A percentile compares a stretch with the other conserved stretches of the same genome.
Evolutionary conservation across 805 yeast species (phyloP).

Genomic region (Starmera amethionina): DNA sequence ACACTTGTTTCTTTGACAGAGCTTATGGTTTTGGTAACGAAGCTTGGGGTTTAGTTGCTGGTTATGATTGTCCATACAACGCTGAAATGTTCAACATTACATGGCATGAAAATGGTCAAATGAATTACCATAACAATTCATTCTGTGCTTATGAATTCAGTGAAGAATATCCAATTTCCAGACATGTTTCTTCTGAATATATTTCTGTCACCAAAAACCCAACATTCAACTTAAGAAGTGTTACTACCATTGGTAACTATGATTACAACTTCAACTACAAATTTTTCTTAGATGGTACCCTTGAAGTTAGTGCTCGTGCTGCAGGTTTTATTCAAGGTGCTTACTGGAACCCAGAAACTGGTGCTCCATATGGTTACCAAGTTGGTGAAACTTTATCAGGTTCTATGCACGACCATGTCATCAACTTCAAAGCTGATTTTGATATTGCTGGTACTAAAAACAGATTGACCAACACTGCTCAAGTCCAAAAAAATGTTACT

Average conservation of each 20-base stretch:
- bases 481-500: conserved; percentile 8
- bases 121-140: conserved; percentile 18
- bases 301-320: conserved; percentile 19
- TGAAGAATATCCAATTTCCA: conserved; percentile 15
- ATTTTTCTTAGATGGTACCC: conserved; percentile 18
- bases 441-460: conserved; percentile 19
- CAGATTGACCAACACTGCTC: conserved; percentile 8
- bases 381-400: conserved; percentile 17
- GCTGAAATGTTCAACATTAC: conserved; percentile 19
- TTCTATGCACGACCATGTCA: conserved; percentile 21
- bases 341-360: conserved; percentile 14
- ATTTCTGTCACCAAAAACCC: conserved; percentile 15
- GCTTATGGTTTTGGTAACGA: conserved; percentile 21
- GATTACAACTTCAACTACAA: conserved; percentile 18
- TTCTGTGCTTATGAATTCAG: conserved; percentile 17
- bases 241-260: conserved; percentile 18
- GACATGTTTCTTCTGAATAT: conserved; percentile 13
- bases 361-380: conserved; percentile 13
- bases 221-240: conserved; percentile 15
- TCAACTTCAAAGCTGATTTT: conserved; percentile 19
- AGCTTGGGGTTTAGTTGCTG: conserved; percentile 20
- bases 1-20: conserved; percentile 16
- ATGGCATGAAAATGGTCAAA: conserved; percentile 19
- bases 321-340: conserved; percentile 22
- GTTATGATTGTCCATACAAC: conserved; percentile 21